A percentile compares a stretch with the other conserved stretches of the same genome.
Evolutionary conservation across 176 grass and related monocot genomes (phyloP).

Genomic region (Paspalum vaginatum): DNA sequence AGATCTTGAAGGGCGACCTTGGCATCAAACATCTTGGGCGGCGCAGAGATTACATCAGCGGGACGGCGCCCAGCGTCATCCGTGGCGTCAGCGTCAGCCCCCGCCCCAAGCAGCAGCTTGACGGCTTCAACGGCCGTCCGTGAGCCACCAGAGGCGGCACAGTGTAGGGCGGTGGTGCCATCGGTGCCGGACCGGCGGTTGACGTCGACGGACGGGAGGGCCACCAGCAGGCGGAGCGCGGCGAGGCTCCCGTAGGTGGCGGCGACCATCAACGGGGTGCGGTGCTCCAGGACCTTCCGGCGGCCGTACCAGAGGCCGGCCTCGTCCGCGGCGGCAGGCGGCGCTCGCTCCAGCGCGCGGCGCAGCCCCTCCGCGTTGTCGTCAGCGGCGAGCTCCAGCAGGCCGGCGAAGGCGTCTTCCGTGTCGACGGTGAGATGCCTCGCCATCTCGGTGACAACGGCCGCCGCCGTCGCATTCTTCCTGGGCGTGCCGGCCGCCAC

Average conservation of each 20-base stretch:
- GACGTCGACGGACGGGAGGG: conserved; percentile 59
- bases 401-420: conserved; percentile 53
- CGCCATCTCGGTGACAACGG: conserved; percentile 51
- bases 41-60: conserved; percentile 61
- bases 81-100: conserved; percentile 46
- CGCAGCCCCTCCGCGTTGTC: conserved; percentile 50
- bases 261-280: conserved; percentile 80
- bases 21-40: conserved; percentile 49
- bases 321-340: conserved; percentile 54
- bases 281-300: conserved; percentile 61
- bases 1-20: conserved; percentile 63
- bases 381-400: conserved; percentile 74
- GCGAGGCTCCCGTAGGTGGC: conserved; percentile 71
- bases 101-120: conserved; percentile 53
- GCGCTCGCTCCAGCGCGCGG: conserved; percentile 53
- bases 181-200: conserved; percentile 61
- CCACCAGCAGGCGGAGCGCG: conserved; percentile 49
- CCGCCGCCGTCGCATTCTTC: conserved; percentile 49
- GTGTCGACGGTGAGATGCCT: conserved; percentile 61
- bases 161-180: conserved; percentile 74
- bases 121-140: conserved; percentile 48
- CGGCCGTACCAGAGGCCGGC: conserved; percentile 77
- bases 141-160: conserved; percentile 71
- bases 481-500: conserved; percentile 14
- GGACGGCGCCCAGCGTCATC: conserved; percentile 63